Evolutionary conservation across 805 yeast species (phyloP).

Genomic region (Brettanomyces custersianus): DNA sequence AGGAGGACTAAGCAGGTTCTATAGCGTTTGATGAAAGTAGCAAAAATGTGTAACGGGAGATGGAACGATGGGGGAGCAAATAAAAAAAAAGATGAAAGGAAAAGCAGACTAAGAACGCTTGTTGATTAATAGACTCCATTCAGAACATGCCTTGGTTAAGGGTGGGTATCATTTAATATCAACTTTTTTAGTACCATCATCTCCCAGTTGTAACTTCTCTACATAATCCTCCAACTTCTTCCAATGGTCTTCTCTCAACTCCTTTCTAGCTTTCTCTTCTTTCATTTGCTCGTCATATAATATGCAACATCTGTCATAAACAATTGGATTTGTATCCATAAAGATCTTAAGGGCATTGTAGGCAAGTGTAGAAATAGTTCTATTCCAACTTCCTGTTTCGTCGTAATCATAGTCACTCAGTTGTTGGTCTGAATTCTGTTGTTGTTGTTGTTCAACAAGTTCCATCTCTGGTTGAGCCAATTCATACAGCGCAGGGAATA

Average conservation of each 20-base stretch:
- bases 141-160: too few species aligned
- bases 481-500: slow-evolving; percentile 85
- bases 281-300: slow-evolving; percentile 72
- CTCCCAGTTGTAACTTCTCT: slow-evolving; percentile 21
- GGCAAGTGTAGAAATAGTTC: slow-evolving; percentile 85
- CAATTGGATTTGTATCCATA: slow-evolving; percentile 83
- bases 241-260: slow-evolving; percentile 63
- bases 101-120: too few species aligned
- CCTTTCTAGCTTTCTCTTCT: slow-evolving; percentile 58
- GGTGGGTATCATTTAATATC: slow-evolving; percentile 39
- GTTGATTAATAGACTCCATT: too few species aligned
- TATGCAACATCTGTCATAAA: slow-evolving; percentile 89
- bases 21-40: too few species aligned
- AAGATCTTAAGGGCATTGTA: slow-evolving; percentile 85
- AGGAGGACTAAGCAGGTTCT: too few species aligned
- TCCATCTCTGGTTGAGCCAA: slow-evolving; percentile 42
- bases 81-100: too few species aligned
- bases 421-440: slow-evolving; percentile 10
- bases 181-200: slow-evolving; percentile 40
- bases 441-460: slow-evolving; percentile 22
- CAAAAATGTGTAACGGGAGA: too few species aligned
- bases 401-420: slow-evolving; percentile 29
- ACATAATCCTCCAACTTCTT: slow-evolving; percentile 57
- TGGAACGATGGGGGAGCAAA: too few species aligned
- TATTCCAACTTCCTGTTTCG: slow-evolving; percentile 71